Conservation (phyloP, 2,329 filamentous ascomycete species). For the Aspergillus pseudoviridinutans region DNA sequence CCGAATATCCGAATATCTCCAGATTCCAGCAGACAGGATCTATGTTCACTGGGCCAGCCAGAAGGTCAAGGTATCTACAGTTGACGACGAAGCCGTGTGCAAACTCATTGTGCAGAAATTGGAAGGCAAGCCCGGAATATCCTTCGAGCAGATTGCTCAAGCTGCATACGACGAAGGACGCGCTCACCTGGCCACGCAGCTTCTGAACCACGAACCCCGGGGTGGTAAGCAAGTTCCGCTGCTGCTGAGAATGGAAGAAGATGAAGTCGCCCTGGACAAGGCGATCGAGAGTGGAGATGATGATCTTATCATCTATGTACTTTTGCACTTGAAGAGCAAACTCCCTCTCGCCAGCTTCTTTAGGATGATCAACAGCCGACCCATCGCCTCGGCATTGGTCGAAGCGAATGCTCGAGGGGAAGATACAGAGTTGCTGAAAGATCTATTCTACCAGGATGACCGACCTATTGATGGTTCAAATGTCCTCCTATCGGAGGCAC, state of each 20-base stretch:
- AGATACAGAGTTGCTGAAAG: slow-evolving; percentile 79
- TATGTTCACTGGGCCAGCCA: slow-evolving; percentile 97
- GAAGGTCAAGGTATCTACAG: slow-evolving; percentile 80
- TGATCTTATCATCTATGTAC: slow-evolving; percentile 84
- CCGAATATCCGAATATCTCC: slow-evolving; percentile 80
- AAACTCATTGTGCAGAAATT: slow-evolving; percentile 81
- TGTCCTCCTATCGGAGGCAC: slow-evolving; percentile 78
- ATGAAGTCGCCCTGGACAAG: slow-evolving; percentile 91
- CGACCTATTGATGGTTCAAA: slow-evolving; percentile 82
- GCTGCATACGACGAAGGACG: slow-evolving; percentile 93
- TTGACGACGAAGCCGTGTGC: slow-evolving; percentile 85
- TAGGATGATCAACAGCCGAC: slow-evolving; percentile 78
- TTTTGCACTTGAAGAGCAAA: slow-evolving; percentile 84
- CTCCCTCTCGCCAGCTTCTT: slow-evolving; percentile 89
- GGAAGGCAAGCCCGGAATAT: slow-evolving; percentile 84
- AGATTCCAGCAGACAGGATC: slow-evolving; percentile 80
- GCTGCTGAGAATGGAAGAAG: slow-evolving; percentile 90
- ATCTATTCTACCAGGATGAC: slow-evolving; percentile 97
- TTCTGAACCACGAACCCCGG: slow-evolving; percentile 89
- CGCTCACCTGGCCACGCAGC: slow-evolving; percentile 78
- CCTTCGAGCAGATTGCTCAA: slow-evolving; percentile 88
- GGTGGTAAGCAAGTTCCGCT: slow-evolving; percentile 95
- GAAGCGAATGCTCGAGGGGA: slow-evolving; percentile 78
- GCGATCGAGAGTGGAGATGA: slow-evolving; percentile 94
- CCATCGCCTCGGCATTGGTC: slow-evolving; percentile 81